Conservation (phyloP, 1,284 basidiomycete species). For the Inonotus hispidus region DNA sequence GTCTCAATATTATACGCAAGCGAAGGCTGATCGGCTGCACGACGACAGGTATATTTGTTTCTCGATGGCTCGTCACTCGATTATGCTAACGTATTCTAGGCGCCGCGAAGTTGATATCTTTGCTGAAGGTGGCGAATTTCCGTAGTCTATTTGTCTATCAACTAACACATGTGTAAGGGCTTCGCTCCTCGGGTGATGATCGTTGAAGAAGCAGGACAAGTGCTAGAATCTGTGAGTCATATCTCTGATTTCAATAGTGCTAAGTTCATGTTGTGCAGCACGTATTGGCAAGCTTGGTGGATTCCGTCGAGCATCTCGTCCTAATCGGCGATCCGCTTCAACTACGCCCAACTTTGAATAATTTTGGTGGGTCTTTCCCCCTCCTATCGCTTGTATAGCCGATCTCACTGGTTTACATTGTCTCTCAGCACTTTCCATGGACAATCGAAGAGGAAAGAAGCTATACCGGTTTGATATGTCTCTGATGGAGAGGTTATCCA, state of each 20-base stretch:
- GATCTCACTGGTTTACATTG: neutral
- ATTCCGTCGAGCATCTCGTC: slow-evolving; percentile 58
- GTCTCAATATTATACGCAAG: slow-evolving; percentile 43
- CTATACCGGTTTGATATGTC: slow-evolving; percentile 41
- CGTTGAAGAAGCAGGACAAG: slow-evolving; percentile 73
- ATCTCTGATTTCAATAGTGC: no score
- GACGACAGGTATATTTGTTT: slow-evolving; percentile 44
- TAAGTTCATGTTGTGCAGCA: slow-evolving; percentile 30
- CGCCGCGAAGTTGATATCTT: slow-evolving; percentile 54
- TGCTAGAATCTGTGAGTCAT: slow-evolving; percentile 49
- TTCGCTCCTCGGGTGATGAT: slow-evolving; percentile 49
- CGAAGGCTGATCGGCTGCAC: slow-evolving; percentile 67
- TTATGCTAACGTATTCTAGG: slow-evolving; percentile 32
- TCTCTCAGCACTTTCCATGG: slow-evolving; percentile 34
- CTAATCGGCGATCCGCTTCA: slow-evolving; percentile 69
- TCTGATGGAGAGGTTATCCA: slow-evolving; percentile 42
- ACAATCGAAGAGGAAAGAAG: slow-evolving; percentile 31
- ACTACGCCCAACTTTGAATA: slow-evolving; percentile 61
- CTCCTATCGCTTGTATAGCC: neutral
- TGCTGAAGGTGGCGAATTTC: slow-evolving; percentile 42
- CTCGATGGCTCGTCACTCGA: neutral
- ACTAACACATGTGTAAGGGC: slow-evolving; percentile 32
- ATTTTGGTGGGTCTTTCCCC: slow-evolving; percentile 42
- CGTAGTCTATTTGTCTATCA: neutral
- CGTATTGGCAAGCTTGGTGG: slow-evolving; percentile 54